Evolutionary conservation across 2,329 filamentous ascomycete genomes (phyloP).

Genomic region (Claviceps cyperi): DNA sequence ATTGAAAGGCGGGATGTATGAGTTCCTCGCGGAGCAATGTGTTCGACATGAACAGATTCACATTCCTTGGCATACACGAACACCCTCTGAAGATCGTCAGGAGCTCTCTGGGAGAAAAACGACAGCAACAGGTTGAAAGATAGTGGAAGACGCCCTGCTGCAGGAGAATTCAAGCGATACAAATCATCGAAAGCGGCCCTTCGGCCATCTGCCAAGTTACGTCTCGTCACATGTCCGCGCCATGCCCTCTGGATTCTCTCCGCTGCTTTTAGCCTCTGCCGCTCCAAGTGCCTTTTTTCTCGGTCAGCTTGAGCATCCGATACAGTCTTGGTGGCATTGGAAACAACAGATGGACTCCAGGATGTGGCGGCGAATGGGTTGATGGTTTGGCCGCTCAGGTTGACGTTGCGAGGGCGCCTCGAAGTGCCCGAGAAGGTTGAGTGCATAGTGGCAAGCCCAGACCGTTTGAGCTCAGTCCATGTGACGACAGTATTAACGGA

Average conservation of each 20-base stretch:
- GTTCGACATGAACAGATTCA: slow-evolving; percentile 18
- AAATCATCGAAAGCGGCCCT: slow-evolving; percentile 48
- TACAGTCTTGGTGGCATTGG: slow-evolving; percentile 61
- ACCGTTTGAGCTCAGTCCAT: neutral
- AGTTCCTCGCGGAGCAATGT: slow-evolving; percentile 19
- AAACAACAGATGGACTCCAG: slow-evolving; percentile 40
- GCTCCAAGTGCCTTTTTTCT: slow-evolving; percentile 62
- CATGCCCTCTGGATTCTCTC: slow-evolving; percentile 65
- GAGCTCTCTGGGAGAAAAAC: slow-evolving; percentile 29
- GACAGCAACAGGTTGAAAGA: slow-evolving; percentile 34
- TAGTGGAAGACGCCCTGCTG: slow-evolving; percentile 20
- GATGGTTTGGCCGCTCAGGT: slow-evolving; percentile 69
- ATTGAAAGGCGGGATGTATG: slow-evolving; percentile 18
- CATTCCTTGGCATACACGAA: slow-evolving; percentile 31
- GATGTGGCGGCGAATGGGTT: slow-evolving; percentile 63
- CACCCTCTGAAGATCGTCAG: slow-evolving; percentile 35
- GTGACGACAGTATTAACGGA: neutral
- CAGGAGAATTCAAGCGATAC: slow-evolving; percentile 26
- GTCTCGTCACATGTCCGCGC: slow-evolving; percentile 59
- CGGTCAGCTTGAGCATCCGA: slow-evolving; percentile 80
- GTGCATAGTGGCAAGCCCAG: slow-evolving; percentile 48
- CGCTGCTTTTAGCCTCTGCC: slow-evolving; percentile 60
- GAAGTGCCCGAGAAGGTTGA: slow-evolving; percentile 81
- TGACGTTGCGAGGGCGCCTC: slow-evolving; percentile 77
- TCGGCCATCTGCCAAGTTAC: slow-evolving; percentile 39